These are phyloP conservation scores for Termitomyces sp. DNA, from an alignment of 768 basidiomycete species.

Conservation along the genomic window DNA sequence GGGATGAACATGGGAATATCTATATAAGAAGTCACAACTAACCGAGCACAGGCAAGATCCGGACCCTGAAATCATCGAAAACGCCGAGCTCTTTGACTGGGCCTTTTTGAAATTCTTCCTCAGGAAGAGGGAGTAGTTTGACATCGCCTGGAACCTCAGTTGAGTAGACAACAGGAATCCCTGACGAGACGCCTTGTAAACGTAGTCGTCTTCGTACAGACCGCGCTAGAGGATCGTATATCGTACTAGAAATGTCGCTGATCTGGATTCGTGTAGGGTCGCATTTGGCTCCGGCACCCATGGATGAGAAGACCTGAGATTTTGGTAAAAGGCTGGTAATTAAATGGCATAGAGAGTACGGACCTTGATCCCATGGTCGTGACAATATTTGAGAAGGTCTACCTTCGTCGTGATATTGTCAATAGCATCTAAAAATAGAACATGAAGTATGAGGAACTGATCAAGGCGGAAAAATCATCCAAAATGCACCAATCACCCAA, in stretches of 20 bases:
- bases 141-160: conserved; percentile 91
- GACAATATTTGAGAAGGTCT: conserved; percentile 86
- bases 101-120: conserved; percentile 90
- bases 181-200: conserved; percentile 50
- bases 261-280: conserved; percentile 97
- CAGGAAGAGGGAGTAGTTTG: conserved; percentile 82
- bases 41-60: conserved; percentile 91
- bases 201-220: conserved; percentile 79
- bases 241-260: conserved; percentile 85
- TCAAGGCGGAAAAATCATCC: not conserved
- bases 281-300: conserved; percentile 93
- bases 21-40: conserved; percentile 12
- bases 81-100: conserved; percentile 83
- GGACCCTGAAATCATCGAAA: conserved; percentile 89
- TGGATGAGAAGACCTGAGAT: conserved; percentile 86
- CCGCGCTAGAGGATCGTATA: conserved; percentile 93
- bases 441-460: conserved; percentile 2
- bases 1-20: not conserved
- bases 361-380: conserved; percentile 74
- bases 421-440: conserved; percentile 71
- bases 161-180: conserved; percentile 90
- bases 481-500: conserved; percentile 83
- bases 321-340: conserved; percentile 25
- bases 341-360: not conserved
- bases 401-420: conserved; percentile 98